Percentiles rank a stretch among this genome's conserved stretches.
Evolutionary conservation across 306 rosid genomes (phyloP).

Genomic region (Gillenia trifoliata): DNA sequence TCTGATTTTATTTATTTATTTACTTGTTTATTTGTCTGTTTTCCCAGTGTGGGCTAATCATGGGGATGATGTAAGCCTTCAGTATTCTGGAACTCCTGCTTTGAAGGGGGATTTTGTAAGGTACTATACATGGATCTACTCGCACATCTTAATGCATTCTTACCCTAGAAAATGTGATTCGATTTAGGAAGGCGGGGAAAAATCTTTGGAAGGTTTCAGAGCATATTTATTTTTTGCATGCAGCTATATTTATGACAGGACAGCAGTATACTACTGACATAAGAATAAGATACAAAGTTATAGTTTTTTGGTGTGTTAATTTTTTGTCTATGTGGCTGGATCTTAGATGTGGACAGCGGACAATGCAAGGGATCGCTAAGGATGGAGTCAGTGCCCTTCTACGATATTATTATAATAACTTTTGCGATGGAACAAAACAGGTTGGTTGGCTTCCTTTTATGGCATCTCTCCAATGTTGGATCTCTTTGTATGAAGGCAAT

Average conservation of each 20-base stretch:
- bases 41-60: slow-evolving; percentile 96
- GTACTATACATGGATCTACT: slow-evolving; percentile 40
- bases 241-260: background rate
- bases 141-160: background rate
- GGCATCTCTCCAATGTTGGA: background rate
- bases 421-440: slow-evolving; percentile 88
- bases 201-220: background rate
- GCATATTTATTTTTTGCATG: background rate
- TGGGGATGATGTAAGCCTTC: slow-evolving; percentile 91
- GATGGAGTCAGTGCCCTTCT: slow-evolving; percentile 75
- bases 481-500: background rate
- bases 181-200: background rate
- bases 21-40: slow-evolving; percentile 25
- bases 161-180: background rate
- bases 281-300: background rate
- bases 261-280: background rate
- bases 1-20: background rate
- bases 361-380: slow-evolving; percentile 64
- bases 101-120: slow-evolving; percentile 95
- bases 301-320: background rate
- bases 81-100: slow-evolving; percentile 95
- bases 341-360: slow-evolving; percentile 80
- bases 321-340: slow-evolving; percentile 27
- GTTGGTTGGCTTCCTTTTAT: slow-evolving; percentile 34
- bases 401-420: slow-evolving; percentile 86